These are phyloP conservation scores for Candida sp. DNA, from an alignment of 1,139 yeast genomes.

Conservation along the genomic window DNA sequence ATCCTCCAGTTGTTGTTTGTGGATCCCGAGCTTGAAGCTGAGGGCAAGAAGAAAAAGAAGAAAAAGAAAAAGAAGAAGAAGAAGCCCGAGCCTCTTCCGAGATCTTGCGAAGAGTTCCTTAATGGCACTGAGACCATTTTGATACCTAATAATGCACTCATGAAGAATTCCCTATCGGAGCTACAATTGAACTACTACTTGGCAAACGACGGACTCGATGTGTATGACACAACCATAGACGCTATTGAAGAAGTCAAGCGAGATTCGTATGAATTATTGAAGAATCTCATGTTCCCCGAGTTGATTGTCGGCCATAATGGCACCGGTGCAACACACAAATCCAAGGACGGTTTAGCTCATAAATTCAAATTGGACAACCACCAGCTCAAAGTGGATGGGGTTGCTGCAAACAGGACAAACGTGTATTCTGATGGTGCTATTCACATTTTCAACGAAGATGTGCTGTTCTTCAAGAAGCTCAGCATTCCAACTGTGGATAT, in stretches of 20 bases:
- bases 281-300: constrained; percentile 29
- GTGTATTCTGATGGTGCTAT: constrained; percentile 63
- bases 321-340: constrained; percentile 18
- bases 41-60: constrained; percentile 7
- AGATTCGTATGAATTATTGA: constrained; percentile 32
- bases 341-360: constrained; percentile 10
- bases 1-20: constrained; percentile 37
- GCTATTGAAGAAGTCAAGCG: constrained; percentile 33
- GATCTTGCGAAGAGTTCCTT: constrained; percentile 33
- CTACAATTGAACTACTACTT: constrained; percentile 35
- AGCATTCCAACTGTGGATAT: constrained; percentile 39
- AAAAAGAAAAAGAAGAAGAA: constrained; percentile 15
- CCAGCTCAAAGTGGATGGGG: constrained; percentile 9
- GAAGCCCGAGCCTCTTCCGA: constrained; percentile 18
- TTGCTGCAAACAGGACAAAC: constrained; percentile 37
- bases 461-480: constrained; percentile 36
- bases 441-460: constrained; percentile 51
- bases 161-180: constrained; percentile 28
- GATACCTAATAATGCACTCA: constrained; percentile 37
- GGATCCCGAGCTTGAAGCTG: constrained; percentile 8
- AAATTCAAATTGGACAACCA: constrained; percentile 8
- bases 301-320: constrained; percentile 37
- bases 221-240: constrained; percentile 30
- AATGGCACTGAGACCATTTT: constrained; percentile 32
- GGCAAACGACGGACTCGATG: constrained; percentile 24